These are phyloP conservation scores for Oidiodendron maius DNA, from an alignment of 495 filamentous ascomycete genomes.

Conservation along the genomic window DNA sequence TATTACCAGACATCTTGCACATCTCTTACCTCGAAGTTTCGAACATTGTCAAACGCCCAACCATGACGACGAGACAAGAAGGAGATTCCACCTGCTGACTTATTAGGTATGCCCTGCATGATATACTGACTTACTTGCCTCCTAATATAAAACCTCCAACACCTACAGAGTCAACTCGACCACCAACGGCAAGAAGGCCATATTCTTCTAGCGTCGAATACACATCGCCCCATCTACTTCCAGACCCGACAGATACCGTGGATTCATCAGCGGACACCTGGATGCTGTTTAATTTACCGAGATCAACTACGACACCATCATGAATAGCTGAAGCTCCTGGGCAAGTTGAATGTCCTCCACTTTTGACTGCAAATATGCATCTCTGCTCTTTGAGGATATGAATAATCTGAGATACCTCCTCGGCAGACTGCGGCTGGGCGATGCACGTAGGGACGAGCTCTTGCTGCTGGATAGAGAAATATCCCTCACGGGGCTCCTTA, in stretches of 20 bases:
- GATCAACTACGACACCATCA: too few relatives aligned
- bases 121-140: slow-evolving; percentile 26
- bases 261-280: too few relatives aligned
- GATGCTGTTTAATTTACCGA: too few relatives aligned
- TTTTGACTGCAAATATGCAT: too few relatives aligned
- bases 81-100: slow-evolving; percentile 28
- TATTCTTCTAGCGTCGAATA: slow-evolving; percentile 34
- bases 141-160: slow-evolving; percentile 50
- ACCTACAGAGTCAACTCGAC: slow-evolving; percentile 44
- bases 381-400: too few relatives aligned
- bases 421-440: too few relatives aligned
- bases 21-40: slow-evolving; percentile 30
- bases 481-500: too few relatives aligned
- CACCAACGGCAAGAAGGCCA: slow-evolving; percentile 39
- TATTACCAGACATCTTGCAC: background rate
- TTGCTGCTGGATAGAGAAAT: too few relatives aligned
- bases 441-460: too few relatives aligned
- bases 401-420: too few relatives aligned
- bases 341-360: too few relatives aligned
- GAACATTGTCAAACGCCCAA: slow-evolving; percentile 39
- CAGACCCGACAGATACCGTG: slow-evolving; percentile 36
- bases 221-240: slow-evolving; percentile 38
- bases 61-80: slow-evolving; percentile 36
- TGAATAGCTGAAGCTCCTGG: too few relatives aligned
- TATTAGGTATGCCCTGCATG: slow-evolving; percentile 19